phyloP scores from a whole-genome alignment of 2,329 filamentous ascomycete genomes.

The Xylariaceae sp. region DNA sequence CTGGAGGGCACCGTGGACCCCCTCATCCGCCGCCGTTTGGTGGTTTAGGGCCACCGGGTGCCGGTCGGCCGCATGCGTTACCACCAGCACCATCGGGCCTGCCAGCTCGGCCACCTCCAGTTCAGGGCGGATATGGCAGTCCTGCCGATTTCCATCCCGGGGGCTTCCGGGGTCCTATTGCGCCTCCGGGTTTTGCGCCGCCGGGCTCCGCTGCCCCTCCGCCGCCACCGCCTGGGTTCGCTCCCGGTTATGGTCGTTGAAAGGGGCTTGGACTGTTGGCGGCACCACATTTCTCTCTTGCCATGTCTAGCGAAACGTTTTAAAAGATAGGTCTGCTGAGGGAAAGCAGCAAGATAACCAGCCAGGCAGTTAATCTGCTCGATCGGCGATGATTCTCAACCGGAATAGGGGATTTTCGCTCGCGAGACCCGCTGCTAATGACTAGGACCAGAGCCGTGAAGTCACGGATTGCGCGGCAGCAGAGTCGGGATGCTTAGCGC shows the following conservation, averaged over 20 bases:
- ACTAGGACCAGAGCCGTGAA: neutral
- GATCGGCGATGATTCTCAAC: neutral
- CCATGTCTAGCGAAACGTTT: neutral
- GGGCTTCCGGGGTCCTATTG: slow-evolving; percentile 42
- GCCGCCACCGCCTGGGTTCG: slow-evolving; percentile 30
- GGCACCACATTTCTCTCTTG: neutral
- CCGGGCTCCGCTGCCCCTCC: slow-evolving; percentile 28
- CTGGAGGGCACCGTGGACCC: slow-evolving; percentile 29
- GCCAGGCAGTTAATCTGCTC: neutral
- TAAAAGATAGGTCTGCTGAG: neutral
- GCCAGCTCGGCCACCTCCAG: slow-evolving; percentile 66
- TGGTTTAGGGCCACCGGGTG: slow-evolving; percentile 33
- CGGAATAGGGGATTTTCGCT: neutral
- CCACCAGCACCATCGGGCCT: slow-evolving; percentile 55
- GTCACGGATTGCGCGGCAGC: neutral
- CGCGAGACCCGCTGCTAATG: neutral
- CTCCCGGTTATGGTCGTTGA: slow-evolving; percentile 30
- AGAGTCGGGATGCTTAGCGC: neutral
- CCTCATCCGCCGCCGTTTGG: slow-evolving; percentile 34
- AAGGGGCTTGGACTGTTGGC: neutral
- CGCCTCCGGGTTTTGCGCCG: slow-evolving; percentile 43
- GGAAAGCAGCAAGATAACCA: neutral
- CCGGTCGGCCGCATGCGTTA: slow-evolving; percentile 39
- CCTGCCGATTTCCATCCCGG: slow-evolving; percentile 51
- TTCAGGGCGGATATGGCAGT: slow-evolving; percentile 64